These are phyloP conservation scores for Scheffersomyces cryptocercus DNA, from an alignment of 1,139 yeast genomes.

Conservation along the genomic window DNA sequence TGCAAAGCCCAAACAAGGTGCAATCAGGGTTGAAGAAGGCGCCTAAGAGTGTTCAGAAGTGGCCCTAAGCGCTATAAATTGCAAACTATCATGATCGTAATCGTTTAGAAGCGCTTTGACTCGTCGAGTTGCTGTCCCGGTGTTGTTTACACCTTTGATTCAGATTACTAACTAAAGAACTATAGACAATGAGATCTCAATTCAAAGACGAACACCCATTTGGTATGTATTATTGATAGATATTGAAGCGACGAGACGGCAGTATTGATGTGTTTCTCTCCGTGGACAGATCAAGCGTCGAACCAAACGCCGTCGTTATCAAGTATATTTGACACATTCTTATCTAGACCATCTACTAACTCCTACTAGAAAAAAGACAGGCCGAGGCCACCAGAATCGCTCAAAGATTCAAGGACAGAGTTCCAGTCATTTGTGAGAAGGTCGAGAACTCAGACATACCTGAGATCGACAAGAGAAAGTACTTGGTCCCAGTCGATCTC, in stretches of 20 bases:
- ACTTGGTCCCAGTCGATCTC: constrained; percentile 92
- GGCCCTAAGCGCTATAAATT: no score
- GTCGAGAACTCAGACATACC: constrained; percentile 97
- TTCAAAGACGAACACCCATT: constrained; percentile 91
- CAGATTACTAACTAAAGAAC: no score
- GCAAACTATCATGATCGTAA: no score
- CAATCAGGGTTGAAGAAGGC: no score
- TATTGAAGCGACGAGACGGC: not conserved
- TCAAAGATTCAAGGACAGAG: constrained; percentile 85
- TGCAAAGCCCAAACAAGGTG: no score
- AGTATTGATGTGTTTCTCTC: no score
- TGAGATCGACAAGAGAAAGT: constrained; percentile 94
- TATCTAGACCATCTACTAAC: constrained; percentile 18
- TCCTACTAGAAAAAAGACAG: constrained; percentile 75
- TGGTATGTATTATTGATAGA: constrained; percentile 47
- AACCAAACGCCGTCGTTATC: not conserved
- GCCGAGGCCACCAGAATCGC: constrained; percentile 93
- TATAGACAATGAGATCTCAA: constrained; percentile 71
- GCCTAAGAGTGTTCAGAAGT: no score
- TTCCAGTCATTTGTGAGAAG: constrained; percentile 96
- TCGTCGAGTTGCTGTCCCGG: no score
- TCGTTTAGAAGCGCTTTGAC: no score
- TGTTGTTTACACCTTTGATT: constrained; percentile 7
- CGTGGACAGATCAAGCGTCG: not conserved
- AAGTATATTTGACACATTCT: no score